A percentile compares a stretch with the other conserved stretches of the same genome.
Conservation (phyloP, 164 flowering plant genomes). For the Euptelea pleiosperma region DNA sequence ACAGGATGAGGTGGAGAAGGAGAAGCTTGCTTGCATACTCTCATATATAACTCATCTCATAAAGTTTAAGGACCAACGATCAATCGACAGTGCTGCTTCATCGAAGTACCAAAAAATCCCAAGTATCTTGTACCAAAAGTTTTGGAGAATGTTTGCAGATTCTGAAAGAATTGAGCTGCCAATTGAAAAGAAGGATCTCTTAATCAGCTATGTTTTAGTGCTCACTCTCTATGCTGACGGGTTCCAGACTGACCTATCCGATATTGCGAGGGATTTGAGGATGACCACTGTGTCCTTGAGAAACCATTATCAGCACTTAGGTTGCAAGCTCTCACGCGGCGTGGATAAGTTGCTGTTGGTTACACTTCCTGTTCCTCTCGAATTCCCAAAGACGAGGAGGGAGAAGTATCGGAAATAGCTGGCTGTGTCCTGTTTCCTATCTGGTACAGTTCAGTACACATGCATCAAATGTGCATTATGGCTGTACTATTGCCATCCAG, state of each 20-base stretch:
- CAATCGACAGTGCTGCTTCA: constrained; percentile 35
- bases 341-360: constrained; percentile 26
- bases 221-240: constrained; percentile 71
- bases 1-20: constrained; percentile 61
- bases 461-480: too few relatives aligned
- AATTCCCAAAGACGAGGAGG: constrained; percentile 38
- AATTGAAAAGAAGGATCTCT: constrained; percentile 48
- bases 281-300: constrained; percentile 37
- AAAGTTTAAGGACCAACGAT: constrained; percentile 61
- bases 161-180: constrained; percentile 33
- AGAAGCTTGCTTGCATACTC: constrained; percentile 50
- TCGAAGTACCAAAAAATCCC: constrained; percentile 58
- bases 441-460: too few relatives aligned
- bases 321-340: constrained; percentile 51
- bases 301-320: constrained; percentile 44
- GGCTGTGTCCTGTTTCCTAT: too few relatives aligned
- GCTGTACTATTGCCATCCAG: too few relatives aligned
- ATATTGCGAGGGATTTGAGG: constrained; percentile 75
- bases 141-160: constrained; percentile 42
- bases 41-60: constrained; percentile 71
- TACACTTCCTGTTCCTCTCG: constrained; percentile 66
- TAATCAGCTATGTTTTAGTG: constrained; percentile 68
- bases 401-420: background rate
- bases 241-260: constrained; percentile 52
- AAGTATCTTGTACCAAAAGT: constrained; percentile 42